A percentile compares a stretch with the other conserved stretches of the same genome.
Conservation (phyloP, 257 asterid genomes). For the Verbascum thapsus region DNA sequence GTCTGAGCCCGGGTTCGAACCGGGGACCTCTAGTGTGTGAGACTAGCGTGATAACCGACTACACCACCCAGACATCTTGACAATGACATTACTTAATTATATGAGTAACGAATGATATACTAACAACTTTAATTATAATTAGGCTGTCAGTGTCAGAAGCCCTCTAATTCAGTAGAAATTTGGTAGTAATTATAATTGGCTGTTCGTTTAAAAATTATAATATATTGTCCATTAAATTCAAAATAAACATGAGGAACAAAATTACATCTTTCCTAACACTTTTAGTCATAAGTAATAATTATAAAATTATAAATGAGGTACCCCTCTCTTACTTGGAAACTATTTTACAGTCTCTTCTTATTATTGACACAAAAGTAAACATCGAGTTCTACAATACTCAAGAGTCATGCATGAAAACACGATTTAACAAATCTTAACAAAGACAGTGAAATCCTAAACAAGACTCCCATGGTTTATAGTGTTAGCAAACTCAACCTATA, state of each 20-base stretch:
- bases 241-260: no score
- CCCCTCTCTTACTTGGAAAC: neutral
- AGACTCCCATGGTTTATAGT: neutral
- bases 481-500: conserved; percentile 6
- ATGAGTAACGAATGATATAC: no score
- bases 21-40: conserved; percentile 85
- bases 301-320: no score
- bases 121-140: no score
- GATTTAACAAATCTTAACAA: neutral
- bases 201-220: no score
- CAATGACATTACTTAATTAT: no score
- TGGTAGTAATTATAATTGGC: no score
- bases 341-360: neutral
- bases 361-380: neutral
- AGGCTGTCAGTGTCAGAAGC: no score
- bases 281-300: no score
- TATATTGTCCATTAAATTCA: no score
- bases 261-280: no score
- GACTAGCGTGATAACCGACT: conserved; percentile 79
- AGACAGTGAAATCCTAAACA: neutral
- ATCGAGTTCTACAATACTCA: neutral
- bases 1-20: conserved; percentile 82
- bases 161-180: no score
- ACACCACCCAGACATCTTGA: conserved; percentile 82
- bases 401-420: neutral